phyloP scores from a whole-genome alignment of 805 yeast species.

The Nakazawaea ishiwadae region DNA sequence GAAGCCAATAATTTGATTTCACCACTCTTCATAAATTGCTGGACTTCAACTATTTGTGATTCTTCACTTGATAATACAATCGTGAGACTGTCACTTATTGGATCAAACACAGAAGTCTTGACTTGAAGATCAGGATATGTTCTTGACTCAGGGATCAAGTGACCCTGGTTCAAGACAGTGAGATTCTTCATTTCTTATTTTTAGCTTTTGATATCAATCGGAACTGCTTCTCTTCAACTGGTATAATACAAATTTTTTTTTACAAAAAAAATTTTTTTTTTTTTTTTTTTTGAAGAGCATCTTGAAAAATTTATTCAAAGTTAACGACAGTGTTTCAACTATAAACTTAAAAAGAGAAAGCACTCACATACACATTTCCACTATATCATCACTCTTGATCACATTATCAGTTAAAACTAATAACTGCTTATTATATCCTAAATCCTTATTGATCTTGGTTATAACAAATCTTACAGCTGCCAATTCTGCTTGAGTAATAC shows the following conservation, averaged over 20 bases:
- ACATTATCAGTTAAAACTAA: constrained; percentile 41
- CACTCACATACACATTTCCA: constrained; percentile 16
- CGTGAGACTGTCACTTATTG: constrained; percentile 68
- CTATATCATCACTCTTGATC: constrained; percentile 30
- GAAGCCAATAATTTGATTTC: constrained; percentile 53
- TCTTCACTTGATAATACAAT: constrained; percentile 54
- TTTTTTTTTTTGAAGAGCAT: neutral
- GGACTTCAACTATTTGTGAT: constrained; percentile 63
- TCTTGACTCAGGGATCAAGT: constrained; percentile 43
- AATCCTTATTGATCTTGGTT: constrained; percentile 28
- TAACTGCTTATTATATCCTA: constrained; percentile 28
- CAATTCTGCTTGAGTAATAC: constrained; percentile 81
- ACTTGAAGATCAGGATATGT: constrained; percentile 65
- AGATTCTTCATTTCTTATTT: constrained; percentile 26
- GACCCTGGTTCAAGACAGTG: constrained; percentile 44
- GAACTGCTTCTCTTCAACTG: neutral
- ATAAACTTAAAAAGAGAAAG: no score
- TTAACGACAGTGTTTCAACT: no score
- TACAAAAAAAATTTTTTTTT: neutral
- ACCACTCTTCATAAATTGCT: constrained; percentile 67
- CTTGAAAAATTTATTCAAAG: no score
- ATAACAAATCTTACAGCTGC: constrained; percentile 66
- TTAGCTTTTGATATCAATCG: neutral
- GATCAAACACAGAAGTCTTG: constrained; percentile 57
- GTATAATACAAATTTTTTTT: neutral